phyloP scores from a whole-genome alignment of 805 yeast species.

The Ogataea kodamae region DNA sequence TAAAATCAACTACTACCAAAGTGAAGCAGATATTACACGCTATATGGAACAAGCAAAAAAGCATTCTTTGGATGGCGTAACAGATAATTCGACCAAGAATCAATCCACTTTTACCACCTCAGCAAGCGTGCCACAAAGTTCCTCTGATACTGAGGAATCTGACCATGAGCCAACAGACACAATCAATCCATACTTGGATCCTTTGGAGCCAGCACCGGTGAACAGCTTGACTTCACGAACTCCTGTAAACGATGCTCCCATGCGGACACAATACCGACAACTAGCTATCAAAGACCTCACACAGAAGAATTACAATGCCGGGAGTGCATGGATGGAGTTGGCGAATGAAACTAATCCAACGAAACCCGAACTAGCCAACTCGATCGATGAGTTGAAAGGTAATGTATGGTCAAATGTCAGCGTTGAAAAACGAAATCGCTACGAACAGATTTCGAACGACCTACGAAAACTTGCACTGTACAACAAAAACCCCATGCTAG shows the following conservation, averaged over 20 bases:
- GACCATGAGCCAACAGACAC: constrained; percentile 8
- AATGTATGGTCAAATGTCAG: constrained; percentile 27
- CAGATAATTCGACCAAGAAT: constrained; percentile 13
- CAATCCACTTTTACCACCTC: background rate
- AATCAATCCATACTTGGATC: constrained; percentile 13
- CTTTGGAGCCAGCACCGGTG: constrained; percentile 3
- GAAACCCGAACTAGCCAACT: constrained; percentile 8
- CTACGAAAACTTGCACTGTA: constrained; percentile 28
- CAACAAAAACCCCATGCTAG: constrained; percentile 27
- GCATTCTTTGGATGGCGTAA: constrained; percentile 2
- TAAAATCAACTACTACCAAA: constrained; percentile 24
- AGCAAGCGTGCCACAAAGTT: constrained; percentile 1
- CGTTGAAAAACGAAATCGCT: constrained; percentile 25
- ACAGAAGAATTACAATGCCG: constrained; percentile 12
- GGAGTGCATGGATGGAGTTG: constrained; percentile 25
- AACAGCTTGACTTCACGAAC: constrained; percentile 2
- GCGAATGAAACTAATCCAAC: constrained; percentile 3
- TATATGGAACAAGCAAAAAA: constrained; percentile 14
- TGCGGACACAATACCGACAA: constrained; percentile 31
- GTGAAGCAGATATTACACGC: constrained; percentile 12
- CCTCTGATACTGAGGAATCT: constrained; percentile 5
- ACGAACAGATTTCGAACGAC: constrained; percentile 30
- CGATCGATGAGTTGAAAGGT: constrained; percentile 4
- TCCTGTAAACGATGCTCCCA: constrained; percentile 14
- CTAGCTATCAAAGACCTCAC: constrained; percentile 25